phyloP scores from a whole-genome alignment of 2,329 filamentous ascomycete genomes.

The Cordyceps javanica region DNA sequence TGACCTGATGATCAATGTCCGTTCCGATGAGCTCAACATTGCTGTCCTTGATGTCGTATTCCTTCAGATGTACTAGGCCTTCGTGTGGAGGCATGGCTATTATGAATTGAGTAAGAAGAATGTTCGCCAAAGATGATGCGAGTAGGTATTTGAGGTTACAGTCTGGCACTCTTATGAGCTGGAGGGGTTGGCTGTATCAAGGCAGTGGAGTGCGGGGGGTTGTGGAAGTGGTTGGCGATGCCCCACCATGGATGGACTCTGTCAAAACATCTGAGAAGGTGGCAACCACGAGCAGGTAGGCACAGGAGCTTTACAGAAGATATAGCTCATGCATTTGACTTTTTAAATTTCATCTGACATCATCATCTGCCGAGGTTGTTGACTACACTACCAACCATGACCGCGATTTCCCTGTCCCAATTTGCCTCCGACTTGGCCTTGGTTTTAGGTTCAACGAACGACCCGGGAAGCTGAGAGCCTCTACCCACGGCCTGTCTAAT shows the following conservation, averaged over 20 bases:
- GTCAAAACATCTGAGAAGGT: not conserved
- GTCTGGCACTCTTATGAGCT: not conserved
- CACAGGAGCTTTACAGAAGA: not conserved
- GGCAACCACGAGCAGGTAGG: not conserved
- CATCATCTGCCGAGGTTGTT: constrained; percentile 42
- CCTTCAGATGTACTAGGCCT: constrained; percentile 55
- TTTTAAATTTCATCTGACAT: not conserved
- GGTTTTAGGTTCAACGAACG: constrained; percentile 35
- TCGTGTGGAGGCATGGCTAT: constrained; percentile 52
- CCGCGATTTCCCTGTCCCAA: constrained; percentile 89
- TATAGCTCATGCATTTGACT: not conserved
- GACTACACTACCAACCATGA: constrained; percentile 85
- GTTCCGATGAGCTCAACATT: constrained; percentile 61
- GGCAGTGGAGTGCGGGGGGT: constrained; percentile 1
- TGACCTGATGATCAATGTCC: constrained; percentile 60
- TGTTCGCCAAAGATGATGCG: not conserved
- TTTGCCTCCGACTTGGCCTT: constrained; percentile 42
- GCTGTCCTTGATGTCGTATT: constrained; percentile 63
- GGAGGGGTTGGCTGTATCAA: not conserved
- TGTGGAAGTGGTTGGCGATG: not conserved
- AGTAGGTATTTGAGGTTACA: not conserved
- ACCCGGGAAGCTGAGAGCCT: constrained; percentile 64
- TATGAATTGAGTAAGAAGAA: not conserved
- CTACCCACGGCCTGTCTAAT: constrained; percentile 77
- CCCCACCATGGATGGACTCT: constrained; percentile 4